These are phyloP conservation scores for Pythium rishiriense DNA, from an alignment of 352 stramenopile species.

Conservation along the genomic window DNA sequence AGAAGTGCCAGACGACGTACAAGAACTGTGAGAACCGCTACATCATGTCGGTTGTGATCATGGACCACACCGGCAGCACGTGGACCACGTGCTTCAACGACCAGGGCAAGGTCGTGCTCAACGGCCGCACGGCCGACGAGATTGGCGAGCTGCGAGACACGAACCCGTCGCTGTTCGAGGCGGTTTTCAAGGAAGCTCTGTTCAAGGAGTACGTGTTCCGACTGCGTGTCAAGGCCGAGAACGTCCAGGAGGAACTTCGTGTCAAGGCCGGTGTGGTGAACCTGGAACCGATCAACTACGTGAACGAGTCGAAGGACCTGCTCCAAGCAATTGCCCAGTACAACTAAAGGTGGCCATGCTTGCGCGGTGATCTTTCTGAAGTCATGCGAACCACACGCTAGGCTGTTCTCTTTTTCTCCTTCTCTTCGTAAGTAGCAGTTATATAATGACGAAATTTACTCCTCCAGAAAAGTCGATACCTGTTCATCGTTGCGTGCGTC, in stretches of 20 bases:
- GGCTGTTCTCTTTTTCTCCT: no score
- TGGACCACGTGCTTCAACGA: slow-evolving; percentile 98
- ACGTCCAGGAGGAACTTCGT: slow-evolving; percentile 94
- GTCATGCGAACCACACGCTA: no score
- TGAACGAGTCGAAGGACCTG: slow-evolving; percentile 91
- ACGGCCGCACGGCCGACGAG: slow-evolving; percentile 91
- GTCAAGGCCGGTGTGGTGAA: slow-evolving; percentile 93
- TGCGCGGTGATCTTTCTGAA: not conserved
- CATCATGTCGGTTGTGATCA: slow-evolving; percentile 93
- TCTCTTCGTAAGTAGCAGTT: slow-evolving; percentile 7
- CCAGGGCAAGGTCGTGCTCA: slow-evolving; percentile 93
- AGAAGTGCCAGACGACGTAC: slow-evolving; percentile 96
- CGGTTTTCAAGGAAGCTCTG: slow-evolving; percentile 91
- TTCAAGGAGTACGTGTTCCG: slow-evolving; percentile 91
- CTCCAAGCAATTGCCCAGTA: slow-evolving; percentile 92
- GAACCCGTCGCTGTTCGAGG: slow-evolving; percentile 91
- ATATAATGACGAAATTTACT: slow-evolving; percentile 19
- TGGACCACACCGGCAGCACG: slow-evolving; percentile 92
- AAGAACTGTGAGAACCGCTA: slow-evolving; percentile 94
- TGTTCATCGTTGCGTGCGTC: slow-evolving; percentile 9
- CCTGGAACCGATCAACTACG: slow-evolving; percentile 93
- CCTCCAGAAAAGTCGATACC: not conserved
- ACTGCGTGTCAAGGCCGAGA: slow-evolving; percentile 94
- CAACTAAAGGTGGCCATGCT: slow-evolving; percentile 38
- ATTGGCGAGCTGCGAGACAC: slow-evolving; percentile 82